These are phyloP conservation scores for Microstegium vimineum DNA, from an alignment of 176 grass and related monocot genomes.

Conservation along the genomic window DNA sequence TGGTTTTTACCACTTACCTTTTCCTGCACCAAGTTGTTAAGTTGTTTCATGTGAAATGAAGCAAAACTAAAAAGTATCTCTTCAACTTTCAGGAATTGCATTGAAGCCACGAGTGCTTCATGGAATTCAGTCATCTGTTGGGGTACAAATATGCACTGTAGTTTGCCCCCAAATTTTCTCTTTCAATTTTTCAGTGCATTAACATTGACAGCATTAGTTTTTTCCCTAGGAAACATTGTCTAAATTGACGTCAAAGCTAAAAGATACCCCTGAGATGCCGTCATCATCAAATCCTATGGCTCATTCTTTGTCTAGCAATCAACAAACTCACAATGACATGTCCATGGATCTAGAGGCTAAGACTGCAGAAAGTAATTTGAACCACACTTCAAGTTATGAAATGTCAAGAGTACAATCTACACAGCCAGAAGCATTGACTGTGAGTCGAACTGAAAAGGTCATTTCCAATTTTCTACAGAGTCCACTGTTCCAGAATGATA, in stretches of 20 bases:
- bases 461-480: constrained; percentile 65
- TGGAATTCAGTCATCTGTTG: constrained; percentile 66
- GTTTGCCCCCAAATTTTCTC: neutral
- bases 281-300: constrained; percentile 25
- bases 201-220: constrained; percentile 21
- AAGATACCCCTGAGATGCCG: constrained; percentile 26
- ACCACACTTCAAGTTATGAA: constrained; percentile 30
- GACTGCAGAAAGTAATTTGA: constrained; percentile 21
- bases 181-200: constrained; percentile 8
- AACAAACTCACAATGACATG: constrained; percentile 25
- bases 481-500: constrained; percentile 60
- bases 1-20: constrained; percentile 7
- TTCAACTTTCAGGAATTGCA: constrained; percentile 57
- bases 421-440: constrained; percentile 20
- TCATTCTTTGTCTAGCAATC: constrained; percentile 42
- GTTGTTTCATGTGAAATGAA: constrained; percentile 24
- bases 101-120: constrained; percentile 68
- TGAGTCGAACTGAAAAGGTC: constrained; percentile 68
- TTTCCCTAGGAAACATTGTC: constrained; percentile 51
- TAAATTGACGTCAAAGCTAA: constrained; percentile 58
- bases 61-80: constrained; percentile 13
- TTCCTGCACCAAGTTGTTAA: constrained; percentile 6
- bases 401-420: constrained; percentile 16
- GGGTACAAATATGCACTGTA: constrained; percentile 35
- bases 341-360: constrained; percentile 38